Evolutionary conservation across 345 rosid genomes (phyloP), one percentile per base, ranked within the genome.

Genomic region (Garcia nutans): DNA sequence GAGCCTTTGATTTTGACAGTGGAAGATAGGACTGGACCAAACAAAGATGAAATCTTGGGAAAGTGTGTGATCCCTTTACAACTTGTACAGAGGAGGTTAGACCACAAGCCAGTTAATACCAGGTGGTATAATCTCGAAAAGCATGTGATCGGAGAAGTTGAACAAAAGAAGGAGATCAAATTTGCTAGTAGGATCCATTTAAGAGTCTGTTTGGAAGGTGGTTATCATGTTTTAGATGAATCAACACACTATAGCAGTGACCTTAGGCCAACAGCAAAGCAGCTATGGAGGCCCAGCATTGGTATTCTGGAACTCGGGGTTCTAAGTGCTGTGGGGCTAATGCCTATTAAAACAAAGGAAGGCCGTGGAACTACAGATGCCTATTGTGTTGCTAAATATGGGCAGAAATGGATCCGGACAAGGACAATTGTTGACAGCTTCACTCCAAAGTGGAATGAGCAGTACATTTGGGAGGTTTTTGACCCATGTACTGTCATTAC

Each of bases 401-500:
- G 83, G 42, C 83, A 72, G 74, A 80, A 80, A 76, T 80, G 83
- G 83, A 55, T 76, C 17, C 75, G 83, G 41, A 76, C 83, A 19
- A 76, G 83, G 74, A 80, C 83, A 11, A 80, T 80, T 59, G 76
- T 76, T 17, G 83, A 76, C 47, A 75, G 80, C 60, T 72, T 76
- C 22, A 11, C 67, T 31, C 83, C 83, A 10, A 79, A 49, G 56
- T 79, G 82, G 82, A 79, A 79, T 33, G 82, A 80, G 23, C 82
- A 80, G 52, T 80, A 80, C 74, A 76, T 45, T 1, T 80, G 83
- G 83, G 83, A 80, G 65, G 80, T 80, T 71, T 80, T 80, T 11
- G 83, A 80, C 33, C 83, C 83, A 0, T 80, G 83, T n/a, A 80
- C 83, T 23, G 83, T 80, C 56, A 72, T 80, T 50, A 80, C 83